A percentile compares a stretch with the other conserved stretches of the same genome.
Evolutionary conservation across 2,329 filamentous ascomycete species (phyloP).

Genomic region (Sclerotinia borealis): DNA sequence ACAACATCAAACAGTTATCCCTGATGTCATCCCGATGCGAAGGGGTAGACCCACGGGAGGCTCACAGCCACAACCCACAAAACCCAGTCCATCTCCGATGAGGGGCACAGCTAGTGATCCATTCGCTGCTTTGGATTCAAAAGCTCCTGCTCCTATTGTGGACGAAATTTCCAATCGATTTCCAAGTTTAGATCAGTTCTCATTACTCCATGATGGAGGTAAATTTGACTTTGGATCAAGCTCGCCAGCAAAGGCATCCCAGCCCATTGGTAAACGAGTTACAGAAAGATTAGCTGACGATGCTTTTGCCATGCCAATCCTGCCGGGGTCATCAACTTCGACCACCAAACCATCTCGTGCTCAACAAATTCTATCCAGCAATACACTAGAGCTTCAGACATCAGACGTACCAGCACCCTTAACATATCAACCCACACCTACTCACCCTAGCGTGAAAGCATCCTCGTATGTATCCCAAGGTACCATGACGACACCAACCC

Average conservation of each 20-base stretch:
- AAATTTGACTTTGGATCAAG: slow-evolving; percentile 76
- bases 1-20: slow-evolving; percentile 66
- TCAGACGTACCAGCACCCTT: slow-evolving; percentile 38
- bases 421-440: slow-evolving; percentile 30
- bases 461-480: slow-evolving; percentile 56
- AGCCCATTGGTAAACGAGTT: slow-evolving; percentile 57
- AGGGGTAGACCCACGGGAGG: slow-evolving; percentile 67
- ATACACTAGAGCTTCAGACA: slow-evolving; percentile 49
- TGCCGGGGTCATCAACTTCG: slow-evolving; percentile 16
- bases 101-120: slow-evolving; percentile 70
- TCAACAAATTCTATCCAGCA: slow-evolving; percentile 57
- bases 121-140: slow-evolving; percentile 81
- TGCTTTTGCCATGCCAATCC: slow-evolving; percentile 53
- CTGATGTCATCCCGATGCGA: slow-evolving; percentile 90
- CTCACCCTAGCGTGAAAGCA: slow-evolving; percentile 29
- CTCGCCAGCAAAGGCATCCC: slow-evolving; percentile 41
- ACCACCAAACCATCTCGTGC: slow-evolving; percentile 38
- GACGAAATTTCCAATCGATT: slow-evolving; percentile 85
- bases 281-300: slow-evolving; percentile 77
- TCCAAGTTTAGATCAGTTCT: slow-evolving; percentile 88
- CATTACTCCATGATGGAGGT: slow-evolving; percentile 75
- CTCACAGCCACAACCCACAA: slow-evolving; percentile 40
- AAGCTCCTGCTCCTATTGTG: slow-evolving; percentile 45
- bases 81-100: slow-evolving; percentile 62
- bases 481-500: slow-evolving; percentile 68